Conservation (phyloP, 192 early-diverging fungal species). For the Podila epigama region DNA sequence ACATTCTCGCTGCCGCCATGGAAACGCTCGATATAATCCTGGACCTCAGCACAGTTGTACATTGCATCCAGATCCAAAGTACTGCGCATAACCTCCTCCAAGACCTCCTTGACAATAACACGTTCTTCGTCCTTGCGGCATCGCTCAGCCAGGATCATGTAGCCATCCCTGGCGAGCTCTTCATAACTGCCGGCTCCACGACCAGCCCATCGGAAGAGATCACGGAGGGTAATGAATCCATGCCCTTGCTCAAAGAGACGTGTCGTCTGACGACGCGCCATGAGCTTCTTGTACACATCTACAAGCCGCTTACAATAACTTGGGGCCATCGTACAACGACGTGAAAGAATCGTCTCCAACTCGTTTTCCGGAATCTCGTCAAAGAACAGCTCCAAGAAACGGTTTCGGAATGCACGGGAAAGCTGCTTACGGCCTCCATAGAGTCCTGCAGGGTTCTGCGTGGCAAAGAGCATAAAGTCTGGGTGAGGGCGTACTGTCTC, state of each 20-base stretch:
- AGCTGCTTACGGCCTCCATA: conserved; percentile 97
- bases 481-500: conserved; percentile 93
- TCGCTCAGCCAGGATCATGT: conserved; percentile 94
- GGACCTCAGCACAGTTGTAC: conserved; percentile 64
- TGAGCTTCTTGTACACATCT: conserved; percentile 83
- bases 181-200: conserved; percentile 79
- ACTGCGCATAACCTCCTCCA: conserved; percentile 85
- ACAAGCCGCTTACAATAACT: conserved; percentile 88
- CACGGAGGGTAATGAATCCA: conserved; percentile 95
- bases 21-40: conserved; percentile 61
- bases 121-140: conserved; percentile 85
- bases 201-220: conserved; percentile 97
- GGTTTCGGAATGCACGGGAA: conserved; percentile 95
- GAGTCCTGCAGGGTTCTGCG: conserved; percentile 97
- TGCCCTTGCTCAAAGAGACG: conserved; percentile 95
- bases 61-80: conserved; percentile 65
- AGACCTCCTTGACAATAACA: conserved; percentile 75
- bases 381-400: conserved; percentile 97
- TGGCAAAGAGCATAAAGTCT: conserved; percentile 98
- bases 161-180: conserved; percentile 93
- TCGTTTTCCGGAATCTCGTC: conserved; percentile 94
- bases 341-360: conserved; percentile 88
- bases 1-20: conserved; percentile 53
- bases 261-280: conserved; percentile 74
- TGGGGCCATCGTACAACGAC: conserved; percentile 86